phyloP scores from a whole-genome alignment of 179 eudicot genomes.

The Heliamphora pulchella region DNA sequence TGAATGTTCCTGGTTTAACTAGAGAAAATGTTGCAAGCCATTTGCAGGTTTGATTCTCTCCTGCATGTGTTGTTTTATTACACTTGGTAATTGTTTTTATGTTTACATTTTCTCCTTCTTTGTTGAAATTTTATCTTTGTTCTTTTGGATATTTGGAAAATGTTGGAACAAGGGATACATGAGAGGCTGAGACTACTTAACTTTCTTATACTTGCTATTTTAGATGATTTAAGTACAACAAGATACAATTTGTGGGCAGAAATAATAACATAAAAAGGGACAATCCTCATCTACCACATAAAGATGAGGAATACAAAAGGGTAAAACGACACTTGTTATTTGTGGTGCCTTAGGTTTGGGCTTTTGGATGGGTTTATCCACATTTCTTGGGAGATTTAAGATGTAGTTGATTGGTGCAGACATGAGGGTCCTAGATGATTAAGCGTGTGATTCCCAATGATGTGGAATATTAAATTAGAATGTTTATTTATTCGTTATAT shows the following conservation, averaged over 20 bases:
- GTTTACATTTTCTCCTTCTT: not conserved
- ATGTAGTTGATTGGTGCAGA: no score
- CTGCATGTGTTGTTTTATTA: not conserved
- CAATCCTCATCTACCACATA: not conserved
- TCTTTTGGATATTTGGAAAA: not conserved
- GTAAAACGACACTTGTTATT: no score
- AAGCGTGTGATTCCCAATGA: no score
- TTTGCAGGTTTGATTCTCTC: constrained; percentile 41
- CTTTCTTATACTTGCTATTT: no score
- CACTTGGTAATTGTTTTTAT: not conserved
- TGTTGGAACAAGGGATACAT: not conserved
- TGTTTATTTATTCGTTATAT: no score
- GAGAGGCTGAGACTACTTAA: no score
- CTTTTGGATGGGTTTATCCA: not conserved
- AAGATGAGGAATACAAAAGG: not conserved
- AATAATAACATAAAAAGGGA: not conserved
- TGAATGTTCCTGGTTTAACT: constrained; percentile 62
- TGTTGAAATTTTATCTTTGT: not conserved
- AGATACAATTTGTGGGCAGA: not conserved
- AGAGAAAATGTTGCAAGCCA: constrained; percentile 68
- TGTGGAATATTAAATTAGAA: no score
- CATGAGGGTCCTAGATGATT: no score
- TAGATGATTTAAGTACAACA: not conserved
- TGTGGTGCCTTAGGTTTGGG: not conserved
- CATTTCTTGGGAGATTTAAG: not conserved